Evolutionary conservation across 2,329 filamentous ascomycete genomes (phyloP), one percentile per base, ranked within the genome.

Genomic region (Cladophialophora psammophila): DNA sequence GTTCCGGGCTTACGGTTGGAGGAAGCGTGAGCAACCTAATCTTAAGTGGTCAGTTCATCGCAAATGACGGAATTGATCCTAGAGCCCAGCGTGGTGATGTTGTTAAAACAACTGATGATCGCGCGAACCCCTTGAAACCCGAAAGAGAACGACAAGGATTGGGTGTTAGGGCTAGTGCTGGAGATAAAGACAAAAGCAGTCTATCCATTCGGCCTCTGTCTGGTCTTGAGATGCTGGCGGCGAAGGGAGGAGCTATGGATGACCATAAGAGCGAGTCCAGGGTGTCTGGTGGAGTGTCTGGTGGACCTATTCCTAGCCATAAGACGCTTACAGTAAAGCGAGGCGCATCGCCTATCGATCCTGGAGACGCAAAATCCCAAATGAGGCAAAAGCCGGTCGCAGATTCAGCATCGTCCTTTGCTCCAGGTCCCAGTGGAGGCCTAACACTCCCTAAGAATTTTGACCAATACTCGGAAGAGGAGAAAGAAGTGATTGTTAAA

Each of bases 381-480:
- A 5, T 12, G 5, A n/a, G 15, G 5, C 13, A 35, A 12, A 15
- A 55, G 18, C 8, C 9, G 4, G 2, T 2, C 13, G 31, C 3
- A n/a, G 18, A 18, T 13, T 20, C 40, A 15, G 15, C 18, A 12
- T 54, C 40, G 10, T 31, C 45, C 20, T 13, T 26, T 18, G 18
- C 20, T 4, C 32, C 7, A 36, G 36, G 9, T 31, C 18, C 31
- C n/a, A 63, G 35, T 34, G 9, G 12, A 55, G 55, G 40, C 26
- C 42, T 67, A n/a, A 62, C 64, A 2, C 42, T 68, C 8, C 67
- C 66, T 35, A 36, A 59, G 42, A 67, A 62, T 32, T 67, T 67
- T 40, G 35, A 67, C 36, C 38, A 40, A 26, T 56, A 53, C n/a
- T 20, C 50, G 15, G 58, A 66, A 58, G 63, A 65, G 20, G 40